Conservation (phyloP, 129 eudicot genomes). For the Flaveria sonorensis region DNA sequence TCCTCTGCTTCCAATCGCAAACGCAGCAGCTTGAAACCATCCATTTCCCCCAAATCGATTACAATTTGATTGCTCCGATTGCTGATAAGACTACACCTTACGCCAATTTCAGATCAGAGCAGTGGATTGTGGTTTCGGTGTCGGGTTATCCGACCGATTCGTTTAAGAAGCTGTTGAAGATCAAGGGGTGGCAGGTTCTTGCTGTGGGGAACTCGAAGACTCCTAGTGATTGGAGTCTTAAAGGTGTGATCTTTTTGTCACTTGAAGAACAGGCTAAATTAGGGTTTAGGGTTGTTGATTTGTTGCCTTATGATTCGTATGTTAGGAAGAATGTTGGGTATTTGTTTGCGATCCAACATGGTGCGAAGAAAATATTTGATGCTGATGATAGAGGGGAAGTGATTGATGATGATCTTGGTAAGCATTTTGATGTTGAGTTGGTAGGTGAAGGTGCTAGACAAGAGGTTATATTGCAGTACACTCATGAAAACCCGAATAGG, state of each 20-base stretch:
- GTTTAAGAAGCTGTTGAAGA: constrained; percentile 10
- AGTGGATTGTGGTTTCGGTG: constrained; percentile 16
- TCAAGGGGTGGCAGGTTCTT: constrained; percentile 13
- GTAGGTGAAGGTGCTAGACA: constrained; percentile 91
- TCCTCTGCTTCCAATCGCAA: constrained; percentile 60
- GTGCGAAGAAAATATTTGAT: constrained; percentile 44
- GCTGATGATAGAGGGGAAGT: constrained; percentile 95
- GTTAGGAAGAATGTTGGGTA: constrained; percentile 19
- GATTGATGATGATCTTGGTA: constrained; percentile 83
- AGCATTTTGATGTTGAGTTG: constrained; percentile 93
- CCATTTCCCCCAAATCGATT: constrained; percentile 41
- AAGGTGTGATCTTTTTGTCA: constrained; percentile 15
- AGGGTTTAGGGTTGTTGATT: constrained; percentile 9
- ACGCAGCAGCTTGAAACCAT: constrained; percentile 34
- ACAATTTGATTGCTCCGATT: constrained; percentile 22
- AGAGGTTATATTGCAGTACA: constrained; percentile 81
- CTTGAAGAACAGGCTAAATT: constrained; percentile 1
- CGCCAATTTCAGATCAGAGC: constrained; percentile 13
- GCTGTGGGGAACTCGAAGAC: constrained; percentile 11
- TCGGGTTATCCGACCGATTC: constrained; percentile 13
- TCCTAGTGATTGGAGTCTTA: constrained; percentile 11
- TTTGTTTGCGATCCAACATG: constrained; percentile 18
- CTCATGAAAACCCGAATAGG: constrained; percentile 80
- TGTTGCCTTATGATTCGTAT: constrained; percentile 17
- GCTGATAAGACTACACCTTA: not conserved